Conservation (phyloP, 345 rosid genomes). For the Citropsis articulata region DNA sequence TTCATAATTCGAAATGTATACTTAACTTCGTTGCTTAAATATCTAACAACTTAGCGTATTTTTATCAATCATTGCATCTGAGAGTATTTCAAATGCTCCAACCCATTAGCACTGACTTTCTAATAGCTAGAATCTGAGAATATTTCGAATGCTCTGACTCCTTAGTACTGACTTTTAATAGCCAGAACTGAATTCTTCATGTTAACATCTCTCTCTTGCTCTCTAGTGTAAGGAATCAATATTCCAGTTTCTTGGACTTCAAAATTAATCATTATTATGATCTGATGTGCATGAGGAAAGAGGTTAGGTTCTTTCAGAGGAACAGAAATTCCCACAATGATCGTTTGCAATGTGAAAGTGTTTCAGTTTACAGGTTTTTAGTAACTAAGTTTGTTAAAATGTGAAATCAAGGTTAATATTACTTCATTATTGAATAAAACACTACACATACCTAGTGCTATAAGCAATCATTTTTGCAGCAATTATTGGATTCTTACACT, state of each 20-base stretch:
- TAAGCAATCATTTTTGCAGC: neutral
- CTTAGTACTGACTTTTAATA: no score
- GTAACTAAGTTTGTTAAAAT: neutral
- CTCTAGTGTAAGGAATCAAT: neutral
- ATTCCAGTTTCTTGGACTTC: neutral
- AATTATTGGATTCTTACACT: slow-evolving; percentile 1
- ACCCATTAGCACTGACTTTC: no score
- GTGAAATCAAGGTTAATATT: neutral
- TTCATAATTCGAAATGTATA: neutral
- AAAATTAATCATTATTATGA: neutral
- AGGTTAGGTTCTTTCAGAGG: neutral
- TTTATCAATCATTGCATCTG: neutral
- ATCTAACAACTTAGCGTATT: neutral
- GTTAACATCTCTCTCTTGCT: no score
- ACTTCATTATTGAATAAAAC: neutral
- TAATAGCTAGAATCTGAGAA: no score
- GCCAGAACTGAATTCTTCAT: no score
- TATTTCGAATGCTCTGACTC: no score
- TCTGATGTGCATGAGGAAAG: neutral
- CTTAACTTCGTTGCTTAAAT: neutral
- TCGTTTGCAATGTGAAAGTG: neutral
- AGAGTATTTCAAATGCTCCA: neutral
- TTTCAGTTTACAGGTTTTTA: neutral
- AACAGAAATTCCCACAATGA: no score
- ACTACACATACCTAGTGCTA: no score